Base-by-base conservation (phyloP, 192 early-diverging fungal genomes). In the Blastocladiella britannica region DNA sequence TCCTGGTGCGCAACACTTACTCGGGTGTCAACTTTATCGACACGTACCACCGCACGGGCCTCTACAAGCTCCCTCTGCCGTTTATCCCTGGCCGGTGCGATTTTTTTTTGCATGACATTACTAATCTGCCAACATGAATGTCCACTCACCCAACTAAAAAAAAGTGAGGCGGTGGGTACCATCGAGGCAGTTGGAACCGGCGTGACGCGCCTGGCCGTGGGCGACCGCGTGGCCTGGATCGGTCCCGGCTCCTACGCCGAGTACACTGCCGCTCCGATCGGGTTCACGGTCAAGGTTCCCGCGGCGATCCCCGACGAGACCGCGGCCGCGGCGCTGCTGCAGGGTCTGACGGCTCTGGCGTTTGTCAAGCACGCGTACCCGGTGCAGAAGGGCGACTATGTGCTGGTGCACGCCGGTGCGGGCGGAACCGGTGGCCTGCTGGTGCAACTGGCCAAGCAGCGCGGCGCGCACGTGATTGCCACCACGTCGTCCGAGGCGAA, bases 11-110 rank as follows among this genome's bases (percentile, higher is more conserved):
- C 55, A 90, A 90, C 70, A 62, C 70, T 0, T 83, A 68, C 54
- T 71, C 80, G 9, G 90, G 90, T 4, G 76, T 95, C 37, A 95
- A 93, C 70, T 88, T 81, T 53, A 88, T 93, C 57, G 92, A 95
- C 66, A 93, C 82, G 0, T 89, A 91, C 66, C 87, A 86, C 52
- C 82, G 90, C 54, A 71, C 71, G 15, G 90, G 90, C 28, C 67
- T 87, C 7, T 90, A 90, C 62, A 71, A 70, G 37, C 54, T 79
- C 9, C 54, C 72, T 3, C 62, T 83, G 1, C 87, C 87, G 4
- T 76, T 72, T 30, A 71, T 78, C 52, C 68, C 83, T 26, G 91
- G 91, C 26, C 70, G 82, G 22, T 71, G 5, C 5, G 43, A 12
- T 59, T 65, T 1, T 18, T 47, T 24, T 51, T 5, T n/a, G n/a